Evolutionary conservation across 1,284 basidiomycete genomes (phyloP), one percentile per base, ranked within the genome.

Genomic region (Ceratobasidium sp.): DNA sequence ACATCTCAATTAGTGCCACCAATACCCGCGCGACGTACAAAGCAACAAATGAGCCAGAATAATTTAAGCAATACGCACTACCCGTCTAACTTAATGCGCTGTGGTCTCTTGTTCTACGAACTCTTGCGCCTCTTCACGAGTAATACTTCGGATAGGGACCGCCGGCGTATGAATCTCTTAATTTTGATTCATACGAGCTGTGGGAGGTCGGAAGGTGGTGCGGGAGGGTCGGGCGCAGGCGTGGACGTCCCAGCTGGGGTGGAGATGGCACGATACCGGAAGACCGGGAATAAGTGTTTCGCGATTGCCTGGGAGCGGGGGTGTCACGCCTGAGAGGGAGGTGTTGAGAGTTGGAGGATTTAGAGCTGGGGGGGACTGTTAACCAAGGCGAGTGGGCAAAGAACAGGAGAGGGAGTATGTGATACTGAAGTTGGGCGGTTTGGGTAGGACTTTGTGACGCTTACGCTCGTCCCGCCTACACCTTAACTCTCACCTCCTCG

Each of bases 41-140:
- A 51, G 24, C 24, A 51, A n/a, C 50, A 48, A n/a, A 60, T 50
- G 29, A n/a, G 22, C 54, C 51, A 41, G 7, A 72, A 72, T 72
- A 72, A 72, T 31, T 72, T 72, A 72, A 24, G 27, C 14, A 45
- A 22, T 24, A 31, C 60, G 11, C 36, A 48, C 11, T 2, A 44
- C 19, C 31, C 31, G 2, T 15, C 14, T 5, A 6, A 54, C 62
- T 41, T 44, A 79, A 36, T 78, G 78, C n/a, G 77, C 79, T 48
- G 74, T 62, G 15, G 79, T 78, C 71, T 81, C 80, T 45, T 80
- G 79, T 81, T 96, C 95, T 29, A 97, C 93, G 82, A 97, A 97
- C 79, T 94, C 90, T 86, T 91, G 89, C 2, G 95, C 95, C 79
- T 97, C 93, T 79, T 94, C 93, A 56, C 91, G 87, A 78, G 89